Conservation (phyloP, 169 alveolate genomes). For the Amoebophrya sp. region DNA sequence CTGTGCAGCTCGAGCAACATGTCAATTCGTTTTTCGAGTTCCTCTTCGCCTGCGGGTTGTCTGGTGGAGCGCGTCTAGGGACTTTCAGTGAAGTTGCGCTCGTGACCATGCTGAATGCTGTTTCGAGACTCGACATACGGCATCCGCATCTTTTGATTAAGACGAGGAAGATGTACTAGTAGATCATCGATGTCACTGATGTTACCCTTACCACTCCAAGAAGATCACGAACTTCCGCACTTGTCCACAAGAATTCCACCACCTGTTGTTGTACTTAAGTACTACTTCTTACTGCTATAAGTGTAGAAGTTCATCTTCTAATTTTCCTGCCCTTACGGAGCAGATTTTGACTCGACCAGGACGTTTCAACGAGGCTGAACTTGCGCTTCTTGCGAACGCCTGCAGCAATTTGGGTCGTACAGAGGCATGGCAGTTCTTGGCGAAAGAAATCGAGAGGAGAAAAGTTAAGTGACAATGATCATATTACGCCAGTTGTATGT, state of each 20-base stretch:
- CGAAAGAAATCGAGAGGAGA: no score
- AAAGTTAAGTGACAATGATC: no score
- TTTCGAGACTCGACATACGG: neutral
- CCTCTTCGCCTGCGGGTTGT: neutral
- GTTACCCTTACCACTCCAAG: no score
- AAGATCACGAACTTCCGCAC: no score
- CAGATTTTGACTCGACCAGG: neutral
- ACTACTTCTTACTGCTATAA: no score
- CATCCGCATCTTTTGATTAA: neutral
- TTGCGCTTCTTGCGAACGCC: neutral
- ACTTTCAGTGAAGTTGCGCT: neutral
- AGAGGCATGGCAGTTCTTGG: no score
- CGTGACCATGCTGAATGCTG: neutral
- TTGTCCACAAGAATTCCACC: no score
- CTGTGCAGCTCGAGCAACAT: neutral
- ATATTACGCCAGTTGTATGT: no score
- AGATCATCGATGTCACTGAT: no score
- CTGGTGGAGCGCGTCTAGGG: neutral
- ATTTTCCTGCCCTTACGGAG: neutral
- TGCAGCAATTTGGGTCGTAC: neutral
- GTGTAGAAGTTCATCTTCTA: no score
- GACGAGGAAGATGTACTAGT: no score
- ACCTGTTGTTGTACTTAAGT: no score
- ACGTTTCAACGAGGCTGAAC: neutral
- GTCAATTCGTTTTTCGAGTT: neutral